These are phyloP conservation scores for Ceratocystis ficicola DNA, from an alignment of 2,329 filamentous ascomycete species.

Conservation along the genomic window DNA sequence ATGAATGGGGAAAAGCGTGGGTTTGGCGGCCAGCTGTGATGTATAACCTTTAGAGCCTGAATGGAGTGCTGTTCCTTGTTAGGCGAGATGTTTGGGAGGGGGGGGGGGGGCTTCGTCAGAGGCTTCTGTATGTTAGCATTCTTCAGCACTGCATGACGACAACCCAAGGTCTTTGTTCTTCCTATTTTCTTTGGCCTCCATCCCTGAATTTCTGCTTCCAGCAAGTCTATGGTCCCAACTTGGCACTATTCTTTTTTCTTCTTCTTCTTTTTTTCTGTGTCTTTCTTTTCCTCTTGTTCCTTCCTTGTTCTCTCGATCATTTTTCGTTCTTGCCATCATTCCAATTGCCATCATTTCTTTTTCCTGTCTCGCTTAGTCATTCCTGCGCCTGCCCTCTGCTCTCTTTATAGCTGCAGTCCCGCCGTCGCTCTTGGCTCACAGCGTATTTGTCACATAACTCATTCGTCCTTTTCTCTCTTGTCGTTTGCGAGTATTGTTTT, in stretches of 20 bases:
- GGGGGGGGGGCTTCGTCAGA: neutral
- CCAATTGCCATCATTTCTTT: too few species aligned
- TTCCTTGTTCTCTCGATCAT: neutral
- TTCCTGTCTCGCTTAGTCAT: too few species aligned
- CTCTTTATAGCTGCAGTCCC: too few species aligned
- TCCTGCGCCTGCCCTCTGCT: too few species aligned
- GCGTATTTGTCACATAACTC: too few species aligned
- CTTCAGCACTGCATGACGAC: neutral
- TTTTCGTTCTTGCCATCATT: neutral
- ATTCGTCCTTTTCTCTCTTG: neutral
- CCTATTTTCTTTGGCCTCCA: neutral
- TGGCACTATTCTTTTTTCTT: neutral
- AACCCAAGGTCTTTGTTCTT: neutral
- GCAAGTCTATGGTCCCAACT: neutral
- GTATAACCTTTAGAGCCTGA: too few species aligned
- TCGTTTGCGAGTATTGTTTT: neutral
- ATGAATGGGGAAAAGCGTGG: neutral
- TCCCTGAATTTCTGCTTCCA: neutral
- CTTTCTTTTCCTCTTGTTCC: conserved; percentile 4
- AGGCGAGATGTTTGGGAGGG: too few species aligned
- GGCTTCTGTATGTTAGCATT: neutral
- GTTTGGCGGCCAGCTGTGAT: too few species aligned
- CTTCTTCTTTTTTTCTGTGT: neutral
- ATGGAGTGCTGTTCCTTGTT: too few species aligned
- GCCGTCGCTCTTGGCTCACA: too few species aligned